Evolutionary conservation across 2,329 filamentous ascomycete species (phyloP), one percentile per base, ranked within the genome.

Genomic region (Colletotrichum brevisporum): DNA sequence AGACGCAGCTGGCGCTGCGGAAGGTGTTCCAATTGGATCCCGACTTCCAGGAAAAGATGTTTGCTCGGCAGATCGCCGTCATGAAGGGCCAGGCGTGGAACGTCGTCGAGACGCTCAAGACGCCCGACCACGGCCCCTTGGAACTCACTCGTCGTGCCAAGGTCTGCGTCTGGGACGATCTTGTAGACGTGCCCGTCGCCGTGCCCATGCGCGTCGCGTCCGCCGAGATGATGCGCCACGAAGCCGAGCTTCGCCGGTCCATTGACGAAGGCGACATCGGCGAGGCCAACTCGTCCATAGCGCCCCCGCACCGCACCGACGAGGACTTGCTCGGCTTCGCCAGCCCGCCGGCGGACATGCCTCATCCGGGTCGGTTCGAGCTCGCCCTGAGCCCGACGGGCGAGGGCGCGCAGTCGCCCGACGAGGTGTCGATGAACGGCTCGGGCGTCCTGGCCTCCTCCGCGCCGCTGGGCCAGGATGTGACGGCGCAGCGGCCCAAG

Each of bases 61-160:
- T 97, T 82, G 94, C 94, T n/a, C 91, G 94, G 73, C 96, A 99
- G 77, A 97, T 99, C 71, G 95, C 96, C 1, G 96, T 99, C 68
- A 97, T 99, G 94, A 99, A 99, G 81, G 96, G 96, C 12, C 96
- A 99, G 78, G 96, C 96, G 0, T 99, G 96, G 94, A 99, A 99
- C 78, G 96, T 99, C 0, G 96, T 99, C 5, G 96, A 99, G 83
- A 98, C 96, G 0, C 86, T 99, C 70, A 99, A 99, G 79, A 93
- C 93, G 18, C 86, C 90, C 0, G 96, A 98, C 76, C 95, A 98
- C 77, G 96, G 96, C 0, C 96, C 96, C 0, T 84, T 99, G 18
- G 96, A 98, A 81, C 88, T 99, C 61, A 98, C 96, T 5, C 89
- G 96, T 71, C 88, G 96, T 73, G 92, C 94, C 56, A 91, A 95